Evolutionary conservation across 306 rosid species (phyloP), one percentile per base, ranked within the genome.

Genomic region (Vachellia collinsii): DNA sequence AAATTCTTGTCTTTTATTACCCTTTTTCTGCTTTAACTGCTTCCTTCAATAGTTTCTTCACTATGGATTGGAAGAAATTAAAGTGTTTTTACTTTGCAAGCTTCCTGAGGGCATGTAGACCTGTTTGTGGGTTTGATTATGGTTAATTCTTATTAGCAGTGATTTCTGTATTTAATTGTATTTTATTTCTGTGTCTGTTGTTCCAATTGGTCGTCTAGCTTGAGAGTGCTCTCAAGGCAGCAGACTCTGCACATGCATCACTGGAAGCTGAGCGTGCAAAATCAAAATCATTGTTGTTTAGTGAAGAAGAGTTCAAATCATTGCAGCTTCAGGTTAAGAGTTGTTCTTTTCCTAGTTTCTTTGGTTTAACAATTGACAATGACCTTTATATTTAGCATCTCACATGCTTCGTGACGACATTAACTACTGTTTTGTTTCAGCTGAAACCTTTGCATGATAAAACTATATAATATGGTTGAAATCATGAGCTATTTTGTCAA

Each of bases 301-400:
- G 97, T 1, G 97, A 93, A 84, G 99, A 93, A 54, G 98, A 95
- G 81, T 89, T 95, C 82, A 93, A 93, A 84, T 88, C 99, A 22
- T 83, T 95, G 85, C 97, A 91, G 79, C 93, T 93, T 74, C 98
- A 95, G 98, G 99, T 94, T 85, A 12, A 12, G n/a, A 47, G 67
- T 67, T 66, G 53, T 70, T 23, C 67, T 16, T 53, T 75, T 29
- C 22, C 22, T 50, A 10, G 23, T 72, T 56, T 63, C 39, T 54
- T 51, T 72, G 74, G 22, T n/a, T 43, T 43, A 23, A 22, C 29
- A 25, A 11, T 61, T 25, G 25, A 12, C 34, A 25, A 11, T 25
- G 22, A 11, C 8, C 20, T 37, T 70, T 42, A 6, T 50, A 22
- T 58, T 42, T 42, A 36, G 17, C 23, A 67, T 25, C 34, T 11